A percentile compares a stretch with the other conserved stretches of the same genome.
phyloP scores from a whole-genome alignment of 495 filamentous ascomycete genomes.

The Pyrenula massariospora region DNA sequence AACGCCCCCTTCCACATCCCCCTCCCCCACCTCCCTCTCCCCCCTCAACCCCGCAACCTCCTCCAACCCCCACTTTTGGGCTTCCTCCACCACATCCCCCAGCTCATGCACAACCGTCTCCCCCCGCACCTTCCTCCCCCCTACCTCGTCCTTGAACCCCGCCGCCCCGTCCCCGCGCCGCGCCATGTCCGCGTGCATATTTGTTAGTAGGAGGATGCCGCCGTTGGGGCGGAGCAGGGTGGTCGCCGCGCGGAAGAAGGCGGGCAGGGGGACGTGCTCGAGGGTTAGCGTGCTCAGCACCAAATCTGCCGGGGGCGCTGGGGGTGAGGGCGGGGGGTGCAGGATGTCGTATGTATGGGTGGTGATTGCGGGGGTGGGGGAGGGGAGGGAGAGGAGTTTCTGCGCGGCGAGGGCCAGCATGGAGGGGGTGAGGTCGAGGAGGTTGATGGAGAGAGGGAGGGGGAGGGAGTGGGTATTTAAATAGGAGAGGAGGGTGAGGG shows the following conservation, averaged over 20 bases:
- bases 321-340: constrained; percentile 8
- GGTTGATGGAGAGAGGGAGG: constrained; percentile 22
- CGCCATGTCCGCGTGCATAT: constrained; percentile 68
- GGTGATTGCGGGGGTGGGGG: not conserved
- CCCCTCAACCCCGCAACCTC: constrained; percentile 5
- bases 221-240: constrained; percentile 31
- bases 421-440: constrained; percentile 35
- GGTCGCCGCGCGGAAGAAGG: constrained; percentile 43
- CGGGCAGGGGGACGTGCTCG: constrained; percentile 49
- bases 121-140: constrained; percentile 49
- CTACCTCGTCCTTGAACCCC: constrained; percentile 43
- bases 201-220: constrained; percentile 50
- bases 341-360: constrained; percentile 24
- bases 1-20: constrained; percentile 37
- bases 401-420: constrained; percentile 46
- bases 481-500: constrained; percentile 35
- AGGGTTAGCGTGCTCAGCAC: constrained; percentile 56
- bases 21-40: constrained; percentile 9
- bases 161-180: constrained; percentile 38
- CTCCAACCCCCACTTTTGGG: constrained; percentile 33
- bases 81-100: constrained; percentile 42
- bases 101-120: constrained; percentile 48
- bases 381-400: constrained; percentile 4
- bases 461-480: constrained; percentile 41
- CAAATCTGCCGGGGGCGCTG: constrained; percentile 19